Conservation (phyloP, 2,329 filamentous ascomycete genomes). For the Colletotrichum plurivorum region DNA sequence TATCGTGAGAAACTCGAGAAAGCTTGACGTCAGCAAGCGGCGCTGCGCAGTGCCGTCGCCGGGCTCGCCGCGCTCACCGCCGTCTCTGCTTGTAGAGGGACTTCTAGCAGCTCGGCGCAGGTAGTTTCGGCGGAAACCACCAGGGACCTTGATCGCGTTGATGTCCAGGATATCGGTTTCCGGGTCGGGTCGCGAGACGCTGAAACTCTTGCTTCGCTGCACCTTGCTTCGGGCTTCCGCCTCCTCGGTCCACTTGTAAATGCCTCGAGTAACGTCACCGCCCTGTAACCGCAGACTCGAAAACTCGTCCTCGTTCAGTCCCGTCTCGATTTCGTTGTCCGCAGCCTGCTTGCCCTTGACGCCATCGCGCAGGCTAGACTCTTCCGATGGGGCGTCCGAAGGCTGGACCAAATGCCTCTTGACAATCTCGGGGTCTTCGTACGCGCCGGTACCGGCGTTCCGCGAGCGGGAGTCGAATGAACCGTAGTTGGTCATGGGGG, state of each 20-base stretch:
- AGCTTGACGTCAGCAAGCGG: slow-evolving; percentile 88
- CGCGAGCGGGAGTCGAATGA: slow-evolving; percentile 83
- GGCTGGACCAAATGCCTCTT: slow-evolving; percentile 89
- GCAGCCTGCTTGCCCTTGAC: slow-evolving; percentile 69
- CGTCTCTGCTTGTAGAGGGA: slow-evolving; percentile 60
- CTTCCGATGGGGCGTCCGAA: slow-evolving; percentile 63
- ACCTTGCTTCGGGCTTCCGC: slow-evolving; percentile 78
- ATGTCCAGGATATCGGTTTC: slow-evolving; percentile 88
- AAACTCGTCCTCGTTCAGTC: slow-evolving; percentile 83
- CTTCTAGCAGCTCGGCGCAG: slow-evolving; percentile 82
- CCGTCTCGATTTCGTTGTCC: slow-evolving; percentile 51
- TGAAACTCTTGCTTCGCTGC: slow-evolving; percentile 91
- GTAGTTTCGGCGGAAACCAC: slow-evolving; percentile 93
- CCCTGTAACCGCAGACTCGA: slow-evolving; percentile 94
- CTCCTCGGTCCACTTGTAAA: slow-evolving; percentile 97
- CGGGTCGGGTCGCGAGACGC: slow-evolving; percentile 80
- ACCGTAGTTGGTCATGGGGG: slow-evolving; percentile 80
- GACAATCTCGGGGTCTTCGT: slow-evolving; percentile 92
- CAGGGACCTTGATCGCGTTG: slow-evolving; percentile 90
- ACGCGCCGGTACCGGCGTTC: slow-evolving; percentile 68
- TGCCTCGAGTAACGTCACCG: slow-evolving; percentile 93
- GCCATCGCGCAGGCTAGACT: slow-evolving; percentile 58
- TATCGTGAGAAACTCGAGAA: slow-evolving; percentile 93
- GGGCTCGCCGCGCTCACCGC: slow-evolving; percentile 54
- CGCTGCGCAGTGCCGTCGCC: slow-evolving; percentile 59